Evolutionary conservation across 148 eudicot genomes (phyloP).

Genomic region (Rheum nobile): DNA sequence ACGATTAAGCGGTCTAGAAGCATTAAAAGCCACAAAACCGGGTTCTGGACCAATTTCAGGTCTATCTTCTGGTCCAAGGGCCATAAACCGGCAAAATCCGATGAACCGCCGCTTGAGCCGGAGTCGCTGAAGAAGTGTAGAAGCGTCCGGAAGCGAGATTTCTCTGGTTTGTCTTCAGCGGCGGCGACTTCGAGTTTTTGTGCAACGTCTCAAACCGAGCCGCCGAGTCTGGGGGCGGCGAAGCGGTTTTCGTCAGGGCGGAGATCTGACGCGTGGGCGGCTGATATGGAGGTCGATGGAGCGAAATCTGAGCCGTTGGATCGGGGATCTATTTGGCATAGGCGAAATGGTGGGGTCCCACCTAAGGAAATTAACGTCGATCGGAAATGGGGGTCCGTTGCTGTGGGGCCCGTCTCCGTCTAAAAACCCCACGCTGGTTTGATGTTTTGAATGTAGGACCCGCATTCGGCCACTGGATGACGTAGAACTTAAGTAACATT

Average conservation of each 20-base stretch:
- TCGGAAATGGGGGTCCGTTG: slow-evolving; percentile 15
- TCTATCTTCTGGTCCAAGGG: slow-evolving; percentile 28
- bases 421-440: not conserved
- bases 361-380: slow-evolving; percentile 6
- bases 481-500: not conserved
- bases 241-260: slow-evolving; percentile 59
- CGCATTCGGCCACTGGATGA: not conserved
- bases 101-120: not conserved
- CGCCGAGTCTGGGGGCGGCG: slow-evolving; percentile 61
- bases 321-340: slow-evolving; percentile 15
- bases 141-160: not conserved
- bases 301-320: slow-evolving; percentile 22
- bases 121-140: not conserved
- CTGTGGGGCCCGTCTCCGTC: not conserved
- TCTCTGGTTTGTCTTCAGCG: not conserved
- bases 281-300: slow-evolving; percentile 21
- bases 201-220: slow-evolving; percentile 8
- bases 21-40: slow-evolving; percentile 15
- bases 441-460: not conserved
- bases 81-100: not conserved
- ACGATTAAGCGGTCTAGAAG: not conserved
- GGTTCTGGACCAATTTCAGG: slow-evolving; percentile 28
- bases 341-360: slow-evolving; percentile 15
- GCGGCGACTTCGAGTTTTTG: not conserved
- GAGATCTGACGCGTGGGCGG: slow-evolving; percentile 47